A percentile compares a stretch with the other conserved stretches of the same genome.
These are phyloP conservation scores for Solanum piurae DNA, from an alignment of 257 asterid species.

Conservation along the genomic window DNA sequence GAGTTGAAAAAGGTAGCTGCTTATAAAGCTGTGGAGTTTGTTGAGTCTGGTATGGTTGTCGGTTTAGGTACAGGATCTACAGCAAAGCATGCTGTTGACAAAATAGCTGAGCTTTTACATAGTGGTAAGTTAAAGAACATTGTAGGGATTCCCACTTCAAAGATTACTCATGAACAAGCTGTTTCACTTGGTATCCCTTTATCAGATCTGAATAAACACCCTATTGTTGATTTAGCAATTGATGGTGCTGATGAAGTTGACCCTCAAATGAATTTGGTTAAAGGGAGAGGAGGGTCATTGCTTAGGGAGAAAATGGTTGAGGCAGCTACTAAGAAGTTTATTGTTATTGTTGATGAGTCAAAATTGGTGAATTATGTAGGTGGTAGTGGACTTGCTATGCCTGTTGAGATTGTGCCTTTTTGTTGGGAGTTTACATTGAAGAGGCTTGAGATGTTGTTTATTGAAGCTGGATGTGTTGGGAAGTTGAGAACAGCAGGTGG, in stretches of 20 bases:
- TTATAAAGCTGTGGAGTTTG: constrained; percentile 31
- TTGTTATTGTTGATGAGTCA: constrained; percentile 42
- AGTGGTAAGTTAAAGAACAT: constrained; percentile 17
- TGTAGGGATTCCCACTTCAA: constrained; percentile 37
- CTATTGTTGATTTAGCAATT: constrained; percentile 49
- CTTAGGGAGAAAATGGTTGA: constrained; percentile 40
- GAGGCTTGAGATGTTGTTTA: constrained; percentile 36
- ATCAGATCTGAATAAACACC: constrained; percentile 52
- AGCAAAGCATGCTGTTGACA: constrained; percentile 34
- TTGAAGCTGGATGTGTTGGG: constrained; percentile 40
- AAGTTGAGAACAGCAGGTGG: constrained; percentile 23
- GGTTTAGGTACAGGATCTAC: constrained; percentile 41
- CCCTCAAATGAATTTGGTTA: constrained; percentile 46
- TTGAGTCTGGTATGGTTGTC: constrained; percentile 33
- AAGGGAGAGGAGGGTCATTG: constrained; percentile 53
- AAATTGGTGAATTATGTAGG: constrained; percentile 46
- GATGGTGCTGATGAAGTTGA: constrained; percentile 75
- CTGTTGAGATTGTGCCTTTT: constrained; percentile 58
- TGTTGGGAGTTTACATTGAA: constrained; percentile 49
- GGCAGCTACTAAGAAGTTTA: constrained; percentile 20
- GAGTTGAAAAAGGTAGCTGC: constrained; percentile 36
- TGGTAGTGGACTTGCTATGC: constrained; percentile 60
- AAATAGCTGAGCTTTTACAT: constrained; percentile 22
- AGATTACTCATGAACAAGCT: constrained; percentile 38
- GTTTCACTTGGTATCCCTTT: constrained; percentile 42